Percentiles rank a stretch among this genome's conserved stretches.
These are phyloP conservation scores for Urtica urens DNA, from an alignment of 306 rosid species.

Conservation along the genomic window DNA sequence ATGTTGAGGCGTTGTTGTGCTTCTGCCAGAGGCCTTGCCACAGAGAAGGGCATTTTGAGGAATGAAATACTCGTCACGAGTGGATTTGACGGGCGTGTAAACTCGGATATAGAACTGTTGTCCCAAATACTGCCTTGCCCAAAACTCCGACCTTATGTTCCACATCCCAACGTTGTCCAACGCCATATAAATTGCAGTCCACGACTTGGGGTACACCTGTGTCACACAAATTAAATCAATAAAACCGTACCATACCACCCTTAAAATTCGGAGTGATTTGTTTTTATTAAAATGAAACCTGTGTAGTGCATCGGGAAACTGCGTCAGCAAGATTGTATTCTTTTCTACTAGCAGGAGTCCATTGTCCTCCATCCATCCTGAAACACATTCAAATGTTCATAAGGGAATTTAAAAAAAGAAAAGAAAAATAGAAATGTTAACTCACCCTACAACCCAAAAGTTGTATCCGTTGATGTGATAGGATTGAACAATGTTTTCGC, in stretches of 20 bases:
- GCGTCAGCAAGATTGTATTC: constrained; percentile 79
- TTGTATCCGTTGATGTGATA: constrained; percentile 84
- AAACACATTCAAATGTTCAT: constrained; percentile 8
- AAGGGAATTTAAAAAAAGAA: background rate
- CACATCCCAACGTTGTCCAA: constrained; percentile 90
- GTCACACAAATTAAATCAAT: background rate
- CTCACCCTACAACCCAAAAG: constrained; percentile 97
- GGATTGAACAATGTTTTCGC: constrained; percentile 56
- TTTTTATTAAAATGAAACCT: constrained; percentile 36
- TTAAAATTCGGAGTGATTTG: background rate
- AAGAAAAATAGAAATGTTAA: background rate
- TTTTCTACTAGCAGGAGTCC: constrained; percentile 59
- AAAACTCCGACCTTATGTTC: constrained; percentile 75
- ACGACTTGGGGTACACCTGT: constrained; percentile 86
- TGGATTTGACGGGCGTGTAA: constrained; percentile 51
- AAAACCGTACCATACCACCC: background rate
- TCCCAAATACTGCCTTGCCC: constrained; percentile 88
- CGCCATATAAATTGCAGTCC: constrained; percentile 87
- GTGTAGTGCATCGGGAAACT: constrained; percentile 67
- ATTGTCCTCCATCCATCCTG: constrained; percentile 85
- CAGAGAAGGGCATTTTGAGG: constrained; percentile 89
- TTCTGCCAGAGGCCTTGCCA: constrained; percentile 57
- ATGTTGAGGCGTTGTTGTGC: constrained; percentile 20
- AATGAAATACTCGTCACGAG: constrained; percentile 69
- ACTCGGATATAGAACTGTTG: constrained; percentile 86